Conservation (phyloP, 1,139 yeast genomes). For the Meyerozyma elateridarum region DNA sequence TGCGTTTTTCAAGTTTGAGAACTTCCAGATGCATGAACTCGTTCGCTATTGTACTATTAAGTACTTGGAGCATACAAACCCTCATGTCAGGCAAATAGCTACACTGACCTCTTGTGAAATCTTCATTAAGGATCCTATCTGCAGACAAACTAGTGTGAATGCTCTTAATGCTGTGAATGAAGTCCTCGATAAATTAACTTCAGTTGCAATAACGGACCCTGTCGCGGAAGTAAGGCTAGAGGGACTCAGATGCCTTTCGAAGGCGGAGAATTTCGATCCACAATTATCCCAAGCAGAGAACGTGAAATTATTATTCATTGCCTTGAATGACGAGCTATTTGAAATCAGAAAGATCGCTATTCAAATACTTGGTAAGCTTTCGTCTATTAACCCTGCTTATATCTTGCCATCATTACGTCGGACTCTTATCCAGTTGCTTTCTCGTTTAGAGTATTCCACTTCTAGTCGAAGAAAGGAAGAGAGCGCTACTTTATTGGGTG, state of each 20-base stretch:
- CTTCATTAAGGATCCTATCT: slow-evolving; percentile 78
- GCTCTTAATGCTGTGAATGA: slow-evolving; percentile 82
- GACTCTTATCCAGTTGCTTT: slow-evolving; percentile 75
- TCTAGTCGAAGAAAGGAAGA: slow-evolving; percentile 81
- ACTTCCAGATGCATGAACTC: slow-evolving; percentile 77
- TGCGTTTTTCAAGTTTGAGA: slow-evolving; percentile 68
- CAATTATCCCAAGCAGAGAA: slow-evolving; percentile 93
- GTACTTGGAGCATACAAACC: slow-evolving; percentile 75
- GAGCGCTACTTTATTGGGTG: slow-evolving; percentile 69
- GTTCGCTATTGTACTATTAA: slow-evolving; percentile 78
- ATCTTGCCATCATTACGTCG: slow-evolving; percentile 90
- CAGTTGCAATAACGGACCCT: slow-evolving; percentile 89
- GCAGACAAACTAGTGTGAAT: slow-evolving; percentile 78
- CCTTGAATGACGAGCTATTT: slow-evolving; percentile 87
- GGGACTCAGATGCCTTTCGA: slow-evolving; percentile 60
- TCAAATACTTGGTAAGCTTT: slow-evolving; percentile 74
- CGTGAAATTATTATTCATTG: slow-evolving; percentile 78
- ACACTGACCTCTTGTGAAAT: slow-evolving; percentile 79
- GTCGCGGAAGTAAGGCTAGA: slow-evolving; percentile 77
- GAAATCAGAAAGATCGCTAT: slow-evolving; percentile 79
- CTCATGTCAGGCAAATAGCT: slow-evolving; percentile 79
- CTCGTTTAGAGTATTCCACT: slow-evolving; percentile 78
- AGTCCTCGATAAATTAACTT: slow-evolving; percentile 72
- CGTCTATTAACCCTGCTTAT: slow-evolving; percentile 89
- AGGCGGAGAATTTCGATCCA: slow-evolving; percentile 74